These are phyloP conservation scores for Cerrena zonata DNA, from an alignment of 1,284 basidiomycete genomes.

Conservation along the genomic window DNA sequence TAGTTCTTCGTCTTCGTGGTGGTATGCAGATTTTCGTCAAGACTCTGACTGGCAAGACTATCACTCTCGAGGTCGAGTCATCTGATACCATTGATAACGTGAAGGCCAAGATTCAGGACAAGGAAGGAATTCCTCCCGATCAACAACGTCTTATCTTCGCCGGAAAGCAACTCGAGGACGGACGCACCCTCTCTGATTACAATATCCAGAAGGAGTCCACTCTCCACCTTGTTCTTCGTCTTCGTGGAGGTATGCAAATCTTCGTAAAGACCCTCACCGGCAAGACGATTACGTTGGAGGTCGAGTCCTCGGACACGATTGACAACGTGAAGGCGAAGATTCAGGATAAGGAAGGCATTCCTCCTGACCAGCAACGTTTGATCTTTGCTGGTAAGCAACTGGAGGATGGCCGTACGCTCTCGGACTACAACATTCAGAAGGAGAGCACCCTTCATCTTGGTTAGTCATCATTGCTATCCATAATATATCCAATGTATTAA, in stretches of 20 bases:
- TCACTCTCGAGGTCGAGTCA: slow-evolving; percentile 65
- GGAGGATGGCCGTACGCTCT: slow-evolving; percentile 60
- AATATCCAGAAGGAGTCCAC: slow-evolving; percentile 74
- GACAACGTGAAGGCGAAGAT: slow-evolving; percentile 72
- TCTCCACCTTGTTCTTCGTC: slow-evolving; percentile 49
- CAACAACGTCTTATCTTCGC: slow-evolving; percentile 82
- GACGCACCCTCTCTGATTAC: slow-evolving; percentile 72
- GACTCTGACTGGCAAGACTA: slow-evolving; percentile 51
- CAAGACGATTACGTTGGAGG: slow-evolving; percentile 77
- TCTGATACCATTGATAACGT: slow-evolving; percentile 88
- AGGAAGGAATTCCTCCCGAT: slow-evolving; percentile 81
- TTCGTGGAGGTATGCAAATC: slow-evolving; percentile 58
- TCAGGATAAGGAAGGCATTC: slow-evolving; percentile 73
- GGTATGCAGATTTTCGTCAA: slow-evolving; percentile 78
- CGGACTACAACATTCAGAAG: slow-evolving; percentile 29
- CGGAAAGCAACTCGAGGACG: slow-evolving; percentile 76
- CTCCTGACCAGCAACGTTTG: slow-evolving; percentile 68
- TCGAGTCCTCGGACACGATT: slow-evolving; percentile 71
- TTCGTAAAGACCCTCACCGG: slow-evolving; percentile 71
- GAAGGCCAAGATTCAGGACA: slow-evolving; percentile 81
- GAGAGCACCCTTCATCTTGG: slow-evolving; percentile 27
- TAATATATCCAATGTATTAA: too few species aligned
- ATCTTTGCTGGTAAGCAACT: slow-evolving; percentile 78
- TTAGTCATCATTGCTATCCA: too few species aligned
- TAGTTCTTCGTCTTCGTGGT: slow-evolving; percentile 61